Percentiles rank a stretch among this genome's conserved stretches.
Conservation (phyloP, 108 stramenopile species). For the Cyclotella baltica region DNA sequence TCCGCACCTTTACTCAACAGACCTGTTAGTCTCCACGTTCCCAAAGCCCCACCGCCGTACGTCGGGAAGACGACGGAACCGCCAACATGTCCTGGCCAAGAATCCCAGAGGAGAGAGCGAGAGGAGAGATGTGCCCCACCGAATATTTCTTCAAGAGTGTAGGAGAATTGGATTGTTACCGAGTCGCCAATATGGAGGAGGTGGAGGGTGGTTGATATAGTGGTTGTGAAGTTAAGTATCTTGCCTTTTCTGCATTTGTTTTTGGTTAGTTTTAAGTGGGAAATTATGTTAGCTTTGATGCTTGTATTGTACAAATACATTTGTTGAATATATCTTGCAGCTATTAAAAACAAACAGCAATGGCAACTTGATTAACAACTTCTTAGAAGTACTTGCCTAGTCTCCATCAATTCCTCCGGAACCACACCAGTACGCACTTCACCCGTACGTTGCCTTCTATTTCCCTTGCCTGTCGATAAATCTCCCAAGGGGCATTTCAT, state of each 20-base stretch:
- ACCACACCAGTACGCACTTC: constrained; percentile 10
- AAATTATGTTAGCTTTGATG: not conserved
- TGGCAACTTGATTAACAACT: not conserved
- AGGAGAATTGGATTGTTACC: constrained; percentile 41
- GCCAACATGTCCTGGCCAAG: constrained; percentile 36
- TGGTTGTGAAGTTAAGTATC: constrained; percentile 43
- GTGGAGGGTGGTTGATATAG: constrained; percentile 36
- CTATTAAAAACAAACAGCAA: not conserved
- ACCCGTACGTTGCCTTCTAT: not conserved
- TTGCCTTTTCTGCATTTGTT: constrained; percentile 24
- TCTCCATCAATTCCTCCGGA: not conserved
- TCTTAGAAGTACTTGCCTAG: not conserved
- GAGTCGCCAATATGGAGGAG: constrained; percentile 53
- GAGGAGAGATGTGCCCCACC: constrained; percentile 1
- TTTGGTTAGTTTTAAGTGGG: no score
- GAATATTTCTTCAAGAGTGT: constrained; percentile 45
- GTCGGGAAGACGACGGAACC: constrained; percentile 27
- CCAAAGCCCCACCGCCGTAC: constrained; percentile 41
- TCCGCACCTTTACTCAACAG: constrained; percentile 14
- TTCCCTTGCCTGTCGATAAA: not conserved
- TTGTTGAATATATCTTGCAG: not conserved
- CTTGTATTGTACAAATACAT: not conserved
- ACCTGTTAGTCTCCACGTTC: constrained; percentile 49
- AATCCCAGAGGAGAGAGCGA: constrained; percentile 25
- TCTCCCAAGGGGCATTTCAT: not conserved